phyloP scores from a whole-genome alignment of 139 green algal genomes.

The Picochlorum costavermella region DNA sequence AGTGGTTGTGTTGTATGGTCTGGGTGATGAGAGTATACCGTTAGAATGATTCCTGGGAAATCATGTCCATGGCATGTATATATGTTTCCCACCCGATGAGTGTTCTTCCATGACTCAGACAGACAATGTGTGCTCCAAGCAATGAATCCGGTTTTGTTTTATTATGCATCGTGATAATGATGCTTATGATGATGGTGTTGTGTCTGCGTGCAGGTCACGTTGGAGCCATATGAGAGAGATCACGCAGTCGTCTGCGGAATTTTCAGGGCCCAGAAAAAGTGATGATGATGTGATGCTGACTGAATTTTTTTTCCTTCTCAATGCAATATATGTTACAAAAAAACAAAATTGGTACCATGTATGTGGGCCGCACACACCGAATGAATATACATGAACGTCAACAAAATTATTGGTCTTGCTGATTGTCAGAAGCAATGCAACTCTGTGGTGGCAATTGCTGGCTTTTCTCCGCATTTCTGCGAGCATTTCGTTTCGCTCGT shows the following conservation, averaged over 20 bases:
- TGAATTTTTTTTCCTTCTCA: neutral
- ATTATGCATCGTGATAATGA: too few relatives aligned
- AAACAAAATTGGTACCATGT: too few relatives aligned
- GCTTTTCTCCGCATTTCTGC: conserved; percentile 14
- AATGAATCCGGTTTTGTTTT: too few relatives aligned
- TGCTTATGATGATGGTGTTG: neutral
- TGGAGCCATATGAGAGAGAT: conserved; percentile 98
- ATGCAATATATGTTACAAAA: too few relatives aligned
- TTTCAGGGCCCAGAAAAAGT: conserved; percentile 34
- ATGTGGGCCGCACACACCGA: too few relatives aligned
- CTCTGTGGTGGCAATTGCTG: neutral
- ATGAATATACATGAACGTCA: too few relatives aligned
- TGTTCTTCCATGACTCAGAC: conserved; percentile 36
- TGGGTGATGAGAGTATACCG: conserved; percentile 21
- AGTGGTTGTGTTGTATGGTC: conserved; percentile 4
- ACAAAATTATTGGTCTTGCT: too few relatives aligned
- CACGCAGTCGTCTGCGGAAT: conserved; percentile 93
- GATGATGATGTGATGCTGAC: neutral
- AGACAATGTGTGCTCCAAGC: neutral
- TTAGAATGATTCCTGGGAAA: neutral
- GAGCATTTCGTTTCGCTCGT: conserved; percentile 32
- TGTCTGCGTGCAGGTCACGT: conserved; percentile 71
- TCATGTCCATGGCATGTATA: neutral
- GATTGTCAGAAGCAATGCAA: neutral
- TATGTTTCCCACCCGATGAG: conserved; percentile 4